Conservation (phyloP, 2,329 filamentous ascomycete genomes). For the Colletotrichum sp. region DNA sequence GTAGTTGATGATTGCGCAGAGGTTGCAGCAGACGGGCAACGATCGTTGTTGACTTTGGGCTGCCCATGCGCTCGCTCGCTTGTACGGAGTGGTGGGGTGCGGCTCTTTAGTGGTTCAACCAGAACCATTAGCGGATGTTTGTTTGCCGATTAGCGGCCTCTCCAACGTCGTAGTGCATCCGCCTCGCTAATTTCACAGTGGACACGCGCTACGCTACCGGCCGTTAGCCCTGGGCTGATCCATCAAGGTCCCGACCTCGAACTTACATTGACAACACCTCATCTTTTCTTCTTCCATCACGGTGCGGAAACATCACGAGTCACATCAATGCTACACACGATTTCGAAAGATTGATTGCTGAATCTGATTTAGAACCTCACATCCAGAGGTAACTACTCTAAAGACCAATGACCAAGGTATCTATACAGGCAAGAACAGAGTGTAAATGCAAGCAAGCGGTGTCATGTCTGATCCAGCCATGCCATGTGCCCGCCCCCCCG, state of each 20-base stretch:
- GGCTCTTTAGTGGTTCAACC: background rate
- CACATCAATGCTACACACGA: background rate
- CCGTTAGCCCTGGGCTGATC: background rate
- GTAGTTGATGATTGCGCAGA: background rate
- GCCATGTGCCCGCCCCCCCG: conserved; percentile 5
- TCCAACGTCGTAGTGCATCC: background rate
- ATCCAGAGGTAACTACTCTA: background rate
- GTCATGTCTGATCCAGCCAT: conserved; percentile 13
- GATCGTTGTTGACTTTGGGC: background rate
- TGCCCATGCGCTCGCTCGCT: background rate
- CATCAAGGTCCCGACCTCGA: background rate
- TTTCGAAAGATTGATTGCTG: background rate
- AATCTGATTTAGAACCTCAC: background rate
- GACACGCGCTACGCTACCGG: background rate
- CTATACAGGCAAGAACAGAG: background rate
- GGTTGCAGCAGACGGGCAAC: background rate
- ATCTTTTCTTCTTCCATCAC: background rate
- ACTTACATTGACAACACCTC: background rate
- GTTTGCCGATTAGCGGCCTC: background rate
- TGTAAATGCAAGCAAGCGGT: conserved; percentile 11
- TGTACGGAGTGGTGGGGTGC: background rate
- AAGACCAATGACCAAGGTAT: conserved; percentile 15
- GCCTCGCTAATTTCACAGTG: background rate
- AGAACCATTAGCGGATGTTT: background rate
- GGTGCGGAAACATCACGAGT: background rate